Evolutionary conservation across 164 flowering plant genomes (phyloP), one percentile per base, ranked within the genome.

Genomic region (Sextonia rubra): DNA sequence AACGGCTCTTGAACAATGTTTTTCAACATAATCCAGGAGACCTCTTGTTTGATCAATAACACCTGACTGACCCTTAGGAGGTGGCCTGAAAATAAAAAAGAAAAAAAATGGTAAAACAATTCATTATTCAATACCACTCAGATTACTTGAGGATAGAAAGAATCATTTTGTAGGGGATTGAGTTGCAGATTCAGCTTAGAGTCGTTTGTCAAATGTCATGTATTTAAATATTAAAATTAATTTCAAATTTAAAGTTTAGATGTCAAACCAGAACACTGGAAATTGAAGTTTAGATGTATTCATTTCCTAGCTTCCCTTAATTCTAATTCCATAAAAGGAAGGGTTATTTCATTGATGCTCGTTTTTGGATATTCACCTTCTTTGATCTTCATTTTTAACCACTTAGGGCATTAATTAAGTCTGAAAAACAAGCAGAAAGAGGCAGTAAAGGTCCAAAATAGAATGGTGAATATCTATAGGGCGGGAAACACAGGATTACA

Each of bases 21-120:
- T 75, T 49, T 88, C 84, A 52, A 91, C 97, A 82, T 89, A 92
- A 79, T 90, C 68, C 73, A 94, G 83, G 69, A 94, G 93, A 18
- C 98, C 97, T 78, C 97, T 89, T 72, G 98, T 94, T 80, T 94
- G 98, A 87, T 94, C 98, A 77, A 94, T 86, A 44, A 92, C 97
- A 48, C 98, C 97, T 9, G 91, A 73, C 52, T 77, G n/a, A 29
- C 88, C 98, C 83, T 87, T 94, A 47, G 93, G 93, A 69, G 97
- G 90, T 8, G 97, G 92, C 80, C 98, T 93, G 85, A 71, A 79
- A 74, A 44, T 55, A 71, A 61, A 56, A 37, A 65, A 27, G 17
- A 12, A 60, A 23, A 29, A 62, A 68, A 29, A 49, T 14, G 58
- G 3, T 15, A 52, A 52, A 3, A 73, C 44, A 32, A 32, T 44